Evolutionary conservation across 495 filamentous ascomycete genomes (phyloP), one percentile per base, ranked within the genome.

Genomic region (Hypoxylon intermedium): DNA sequence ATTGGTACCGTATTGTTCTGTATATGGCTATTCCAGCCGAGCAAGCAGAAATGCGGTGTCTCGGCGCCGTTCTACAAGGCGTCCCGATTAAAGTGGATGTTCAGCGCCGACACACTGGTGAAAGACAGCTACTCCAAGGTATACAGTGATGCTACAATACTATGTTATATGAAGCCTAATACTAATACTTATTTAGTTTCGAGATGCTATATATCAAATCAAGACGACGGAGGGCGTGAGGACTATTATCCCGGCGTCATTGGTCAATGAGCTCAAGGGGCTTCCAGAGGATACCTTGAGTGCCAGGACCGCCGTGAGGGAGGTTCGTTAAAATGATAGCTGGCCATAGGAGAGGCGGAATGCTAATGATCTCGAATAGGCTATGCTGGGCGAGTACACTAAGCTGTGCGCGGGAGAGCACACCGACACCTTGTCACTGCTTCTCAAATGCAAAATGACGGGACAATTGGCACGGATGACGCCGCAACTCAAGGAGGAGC

Each of bases 141-240:
- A 6, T 33, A 58, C 19, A 31, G 18, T n/a, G 6, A 12, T 21
- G 20, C 26, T 13, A 9, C 13, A 6, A 5, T 33, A 11, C 38
- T 13, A 48, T 9, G 26, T 38, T 15, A 9, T 6, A 15, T 23
- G n/a, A n/a, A n/a, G n/a, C 19, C 2, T 38, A 26, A 28, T 38
- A 43, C 59, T 69, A 53, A 64, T 18, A 0, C 0, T 58, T n/a
- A n/a, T 26, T 5, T 47, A 76, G 72, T 76, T 75, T 31, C 59
- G 62, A 19, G 70, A 74, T 43, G 48, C 34, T n/a, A 68, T 70
- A 5, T 77, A 73, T 26, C 67, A 73, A 44, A 72, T 77, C 58
- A 75, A 68, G 61, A 68, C 72, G 6, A 77, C 73, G 21, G 73
- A 77, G 56, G 74, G 74, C 18, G 51, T 67, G 31, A 69, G 74